These are phyloP conservation scores for Penicillium canescens DNA, from an alignment of 495 filamentous ascomycete species.

Conservation along the genomic window DNA sequence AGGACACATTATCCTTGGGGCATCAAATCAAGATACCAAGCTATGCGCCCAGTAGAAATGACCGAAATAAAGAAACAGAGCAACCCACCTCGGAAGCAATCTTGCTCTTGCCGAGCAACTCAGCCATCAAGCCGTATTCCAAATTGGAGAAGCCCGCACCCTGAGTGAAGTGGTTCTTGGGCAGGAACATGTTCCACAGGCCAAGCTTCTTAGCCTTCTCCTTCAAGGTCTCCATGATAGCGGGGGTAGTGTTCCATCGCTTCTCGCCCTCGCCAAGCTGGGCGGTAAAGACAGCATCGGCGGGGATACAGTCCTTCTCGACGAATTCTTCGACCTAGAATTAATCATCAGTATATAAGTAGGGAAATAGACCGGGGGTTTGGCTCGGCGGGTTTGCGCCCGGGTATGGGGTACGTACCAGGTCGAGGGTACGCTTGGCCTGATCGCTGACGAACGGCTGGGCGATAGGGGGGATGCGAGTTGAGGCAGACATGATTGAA, in stretches of 20 bases:
- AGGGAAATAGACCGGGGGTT: slow-evolving; percentile 10
- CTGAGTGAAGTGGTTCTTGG: slow-evolving; percentile 91
- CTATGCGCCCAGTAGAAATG: background rate
- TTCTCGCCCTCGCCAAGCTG: slow-evolving; percentile 74
- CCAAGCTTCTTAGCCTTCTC: slow-evolving; percentile 78
- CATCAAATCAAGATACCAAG: background rate
- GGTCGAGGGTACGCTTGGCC: slow-evolving; percentile 71
- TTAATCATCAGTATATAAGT: slow-evolving; percentile 14
- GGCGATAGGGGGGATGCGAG: slow-evolving; percentile 68
- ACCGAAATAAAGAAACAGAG: background rate
- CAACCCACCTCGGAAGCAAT: slow-evolving; percentile 67
- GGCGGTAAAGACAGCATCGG: slow-evolving; percentile 73
- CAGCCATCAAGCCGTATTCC: slow-evolving; percentile 92
- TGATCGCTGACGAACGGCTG: slow-evolving; percentile 71
- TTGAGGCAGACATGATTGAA: slow-evolving; percentile 57
- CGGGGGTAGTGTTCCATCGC: slow-evolving; percentile 76
- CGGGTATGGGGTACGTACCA: slow-evolving; percentile 39
- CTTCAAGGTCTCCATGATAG: slow-evolving; percentile 87
- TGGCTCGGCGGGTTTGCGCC: background rate
- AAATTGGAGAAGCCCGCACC: slow-evolving; percentile 89
- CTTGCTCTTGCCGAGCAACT: slow-evolving; percentile 78
- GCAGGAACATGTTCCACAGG: slow-evolving; percentile 97
- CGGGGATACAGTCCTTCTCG: slow-evolving; percentile 91
- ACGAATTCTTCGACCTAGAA: slow-evolving; percentile 87
- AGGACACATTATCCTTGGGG: background rate